Evolutionary conservation across 331 rosid species (phyloP), one percentile per base, ranked within the genome.

Genomic region (Malus hybrid): DNA sequence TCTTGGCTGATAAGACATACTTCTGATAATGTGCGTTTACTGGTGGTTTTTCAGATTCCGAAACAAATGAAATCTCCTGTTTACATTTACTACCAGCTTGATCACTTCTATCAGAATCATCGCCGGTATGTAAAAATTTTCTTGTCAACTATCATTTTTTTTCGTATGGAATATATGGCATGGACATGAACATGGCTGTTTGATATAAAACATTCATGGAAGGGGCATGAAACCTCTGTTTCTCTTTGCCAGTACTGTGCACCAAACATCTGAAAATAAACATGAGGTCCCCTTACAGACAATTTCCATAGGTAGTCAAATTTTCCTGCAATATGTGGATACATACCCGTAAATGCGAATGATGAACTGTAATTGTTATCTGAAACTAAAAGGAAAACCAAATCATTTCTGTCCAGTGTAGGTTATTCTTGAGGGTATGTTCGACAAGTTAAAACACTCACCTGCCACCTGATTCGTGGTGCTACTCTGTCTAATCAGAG

Each of bases 61-160:
- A 88, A 77, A 77, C 80, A 70, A 83, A 93, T 93, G 98, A 85
- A 87, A 76, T 86, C 85, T 79, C 96, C 97, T 0, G 67, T 93
- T 69, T 89, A 77, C 67, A 65, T 93, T 83, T 89, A 93, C 75
- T 93, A 93, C 33, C 92, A 93, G 71, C 96, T 93, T 72, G 96
- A 91, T n/a, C 86, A 87, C 85, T 91, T 78, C 85, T 89, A 83
- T 75, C 98, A 93, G 86, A 93, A 93, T 77, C 97, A 93, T 81
- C 92, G 98, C 44, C 85, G 98, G 97, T 93, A 77, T 48, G 82
- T 29, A 19, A 12, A 64, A 39, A 63, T 57, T 14, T 70, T 72
- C 68, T 54, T 55, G 72, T 77, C 5, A 6, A 9, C 22, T 16
- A 29, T 50, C 62, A 76, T 67, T 31, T 42, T 57, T 57, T 74